Percentiles rank a stretch among this genome's conserved stretches.
Evolutionary conservation across 139 green algal species (phyloP).

Genomic region (Chlamydomonas schloesseri): DNA sequence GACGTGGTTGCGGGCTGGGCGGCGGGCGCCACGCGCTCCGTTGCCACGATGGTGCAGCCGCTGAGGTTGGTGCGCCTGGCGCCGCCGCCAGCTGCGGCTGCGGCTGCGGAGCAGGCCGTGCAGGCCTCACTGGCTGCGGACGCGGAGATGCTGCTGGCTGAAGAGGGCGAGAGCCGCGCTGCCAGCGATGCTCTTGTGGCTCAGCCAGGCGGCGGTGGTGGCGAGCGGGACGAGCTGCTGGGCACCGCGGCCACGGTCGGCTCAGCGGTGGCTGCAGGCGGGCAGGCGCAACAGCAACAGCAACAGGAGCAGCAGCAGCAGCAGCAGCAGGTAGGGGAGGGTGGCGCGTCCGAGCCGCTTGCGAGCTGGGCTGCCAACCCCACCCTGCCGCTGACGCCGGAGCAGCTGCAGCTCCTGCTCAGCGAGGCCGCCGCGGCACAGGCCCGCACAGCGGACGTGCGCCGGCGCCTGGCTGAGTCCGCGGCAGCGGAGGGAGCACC

Average conservation of each 20-base stretch:
- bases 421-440: background rate
- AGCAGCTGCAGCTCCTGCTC: background rate
- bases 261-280: no score
- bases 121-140: background rate
- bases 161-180: no score
- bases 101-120: background rate
- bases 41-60: conserved; percentile 58
- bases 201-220: no score
- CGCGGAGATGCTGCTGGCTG: background rate
- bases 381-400: background rate
- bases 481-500: background rate
- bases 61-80: conserved; percentile 45
- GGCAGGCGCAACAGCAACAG: no score
- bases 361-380: no score
- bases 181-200: no score
- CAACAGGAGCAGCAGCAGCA: no score
- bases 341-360: no score
- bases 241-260: no score
- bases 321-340: no score
- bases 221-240: no score
- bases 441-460: background rate
- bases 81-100: background rate
- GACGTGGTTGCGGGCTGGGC: conserved; percentile 55
- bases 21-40: conserved; percentile 32
- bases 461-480: background rate